Conservation (phyloP, 306 rosid genomes). For the Prunus armeniaca region DNA sequence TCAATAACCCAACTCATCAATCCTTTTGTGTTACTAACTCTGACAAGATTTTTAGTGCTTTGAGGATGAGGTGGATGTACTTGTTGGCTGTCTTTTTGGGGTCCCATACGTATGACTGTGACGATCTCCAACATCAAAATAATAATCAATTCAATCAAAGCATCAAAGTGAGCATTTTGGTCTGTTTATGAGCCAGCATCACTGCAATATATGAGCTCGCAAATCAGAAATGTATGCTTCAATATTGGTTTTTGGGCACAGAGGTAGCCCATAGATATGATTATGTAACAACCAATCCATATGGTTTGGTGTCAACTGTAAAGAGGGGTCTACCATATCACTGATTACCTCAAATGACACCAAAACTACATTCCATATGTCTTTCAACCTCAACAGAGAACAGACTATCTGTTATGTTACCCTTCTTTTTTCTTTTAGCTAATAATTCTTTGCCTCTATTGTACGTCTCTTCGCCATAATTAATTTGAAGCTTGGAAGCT, state of each 20-base stretch:
- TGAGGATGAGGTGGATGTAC: not conserved
- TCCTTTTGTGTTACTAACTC: too few relatives aligned
- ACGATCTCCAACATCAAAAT: not conserved
- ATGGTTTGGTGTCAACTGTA: conserved; percentile 17
- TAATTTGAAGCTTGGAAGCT: not conserved
- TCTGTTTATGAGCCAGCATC: conserved; percentile 8
- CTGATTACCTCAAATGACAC: conserved; percentile 17
- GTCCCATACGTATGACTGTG: not conserved
- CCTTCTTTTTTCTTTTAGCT: not conserved
- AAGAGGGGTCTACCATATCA: conserved; percentile 35
- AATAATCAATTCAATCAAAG: conserved; percentile 6
- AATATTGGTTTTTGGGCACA: conserved; percentile 9
- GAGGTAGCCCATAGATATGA: conserved; percentile 15
- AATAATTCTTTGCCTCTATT: not conserved
- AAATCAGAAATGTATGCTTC: not conserved
- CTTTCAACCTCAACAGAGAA: not conserved
- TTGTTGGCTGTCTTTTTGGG: not conserved
- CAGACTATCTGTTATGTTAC: not conserved
- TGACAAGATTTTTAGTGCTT: not conserved
- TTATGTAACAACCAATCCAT: conserved; percentile 12
- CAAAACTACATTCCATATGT: not conserved
- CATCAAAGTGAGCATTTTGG: conserved; percentile 10
- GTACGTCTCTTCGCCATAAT: not conserved
- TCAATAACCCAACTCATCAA: too few relatives aligned
- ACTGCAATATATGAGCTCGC: not conserved